Evolutionary conservation across 371 early-diverging fungal species (phyloP).

Genomic region (Mortierella sp.): DNA sequence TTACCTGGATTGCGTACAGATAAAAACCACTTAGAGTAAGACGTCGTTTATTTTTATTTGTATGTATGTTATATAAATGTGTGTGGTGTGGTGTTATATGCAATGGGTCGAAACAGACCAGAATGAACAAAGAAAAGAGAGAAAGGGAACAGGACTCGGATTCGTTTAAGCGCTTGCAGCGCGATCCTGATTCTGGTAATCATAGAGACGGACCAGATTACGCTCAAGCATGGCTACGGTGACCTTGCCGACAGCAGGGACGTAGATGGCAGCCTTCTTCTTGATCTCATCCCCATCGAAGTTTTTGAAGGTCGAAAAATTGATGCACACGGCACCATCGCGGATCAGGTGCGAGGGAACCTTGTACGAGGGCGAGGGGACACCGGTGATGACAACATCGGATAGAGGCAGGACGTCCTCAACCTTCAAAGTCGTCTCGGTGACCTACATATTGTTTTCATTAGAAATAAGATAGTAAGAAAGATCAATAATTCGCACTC

Average conservation of each 20-base stretch:
- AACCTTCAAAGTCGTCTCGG: constrained; percentile 74
- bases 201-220: constrained; percentile 88
- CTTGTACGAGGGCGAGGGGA: constrained; percentile 90
- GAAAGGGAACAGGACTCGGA: too few relatives aligned
- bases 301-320: constrained; percentile 94
- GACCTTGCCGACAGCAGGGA: constrained; percentile 97
- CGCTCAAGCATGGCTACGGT: constrained; percentile 97
- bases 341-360: constrained; percentile 84
- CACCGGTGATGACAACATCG: constrained; percentile 98
- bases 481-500: neutral
- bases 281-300: constrained; percentile 89
- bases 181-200: constrained; percentile 60
- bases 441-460: constrained; percentile 64
- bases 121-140: neutral
- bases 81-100: neutral
- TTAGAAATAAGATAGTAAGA: neutral
- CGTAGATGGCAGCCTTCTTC: constrained; percentile 90
- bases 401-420: constrained; percentile 86
- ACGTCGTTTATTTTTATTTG: too few relatives aligned
- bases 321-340: constrained; percentile 95
- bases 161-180: constrained; percentile 8
- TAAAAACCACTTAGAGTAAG: too few relatives aligned
- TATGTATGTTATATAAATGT: too few relatives aligned
- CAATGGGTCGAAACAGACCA: neutral
- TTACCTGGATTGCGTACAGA: too few relatives aligned